Evolutionary conservation across 345 rosid genomes (phyloP).

Genomic region (Acer yangbiense): DNA sequence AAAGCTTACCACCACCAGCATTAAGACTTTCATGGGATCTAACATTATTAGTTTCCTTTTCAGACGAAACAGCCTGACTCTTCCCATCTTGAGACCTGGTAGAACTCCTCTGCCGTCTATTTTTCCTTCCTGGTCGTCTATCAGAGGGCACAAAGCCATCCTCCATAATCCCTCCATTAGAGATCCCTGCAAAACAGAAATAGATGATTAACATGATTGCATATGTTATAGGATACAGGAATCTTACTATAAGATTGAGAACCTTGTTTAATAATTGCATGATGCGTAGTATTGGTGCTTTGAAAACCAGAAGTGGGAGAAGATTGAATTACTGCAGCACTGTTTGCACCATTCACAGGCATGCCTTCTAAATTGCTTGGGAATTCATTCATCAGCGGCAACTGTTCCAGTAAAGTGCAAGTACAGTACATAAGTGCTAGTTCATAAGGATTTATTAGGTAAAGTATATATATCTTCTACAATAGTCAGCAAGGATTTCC

Average conservation of each 20-base stretch:
- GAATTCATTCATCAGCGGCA: conserved; percentile 34
- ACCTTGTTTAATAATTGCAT: conserved; percentile 52
- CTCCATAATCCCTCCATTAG: conserved; percentile 43
- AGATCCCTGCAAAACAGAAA: conserved; percentile 39
- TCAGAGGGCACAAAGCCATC: conserved; percentile 52
- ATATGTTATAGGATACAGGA: conserved; percentile 14
- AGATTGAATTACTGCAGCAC: conserved; percentile 27
- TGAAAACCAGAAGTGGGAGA: conserved; percentile 29
- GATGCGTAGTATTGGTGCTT: conserved; percentile 23
- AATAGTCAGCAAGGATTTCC: conserved; percentile 7
- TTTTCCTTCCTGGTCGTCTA: conserved; percentile 60
- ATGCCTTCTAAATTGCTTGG: conserved; percentile 37
- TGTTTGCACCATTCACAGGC: conserved; percentile 29
- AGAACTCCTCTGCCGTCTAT: conserved; percentile 76
- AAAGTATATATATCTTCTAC: background rate
- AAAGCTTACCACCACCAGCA: conserved; percentile 40
- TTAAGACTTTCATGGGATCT: conserved; percentile 30
- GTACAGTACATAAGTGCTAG: conserved; percentile 4
- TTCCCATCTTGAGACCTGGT: conserved; percentile 56
- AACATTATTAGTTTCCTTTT: conserved; percentile 51
- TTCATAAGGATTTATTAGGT: background rate
- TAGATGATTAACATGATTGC: conserved; percentile 17
- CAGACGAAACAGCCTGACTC: conserved; percentile 39
- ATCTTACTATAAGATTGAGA: conserved; percentile 21
- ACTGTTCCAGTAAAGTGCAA: conserved; percentile 45